Evolutionary conservation across 192 early-diverging fungal species (phyloP).

Genomic region (Entomortierella lignicola): DNA sequence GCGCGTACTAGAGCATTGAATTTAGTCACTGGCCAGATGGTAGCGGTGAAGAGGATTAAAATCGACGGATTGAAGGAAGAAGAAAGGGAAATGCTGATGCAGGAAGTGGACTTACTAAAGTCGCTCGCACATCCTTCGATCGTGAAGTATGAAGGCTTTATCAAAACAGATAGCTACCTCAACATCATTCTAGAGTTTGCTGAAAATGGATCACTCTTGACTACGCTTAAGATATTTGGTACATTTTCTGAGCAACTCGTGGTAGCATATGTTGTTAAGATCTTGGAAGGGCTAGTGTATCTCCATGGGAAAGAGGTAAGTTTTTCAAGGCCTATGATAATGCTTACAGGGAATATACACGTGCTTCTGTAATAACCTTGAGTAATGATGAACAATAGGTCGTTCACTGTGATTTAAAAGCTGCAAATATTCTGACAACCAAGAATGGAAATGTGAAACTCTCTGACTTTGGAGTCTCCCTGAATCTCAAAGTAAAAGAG

Average conservation of each 20-base stretch:
- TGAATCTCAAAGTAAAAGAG: constrained; percentile 79
- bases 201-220: constrained; percentile 93
- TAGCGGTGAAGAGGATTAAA: constrained; percentile 89
- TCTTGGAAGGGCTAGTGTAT: constrained; percentile 90
- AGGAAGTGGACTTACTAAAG: constrained; percentile 89
- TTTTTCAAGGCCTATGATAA: too few relatives aligned
- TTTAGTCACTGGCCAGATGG: constrained; percentile 82
- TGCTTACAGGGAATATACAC: background rate
- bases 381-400: constrained; percentile 51
- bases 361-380: background rate
- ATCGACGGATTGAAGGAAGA: constrained; percentile 73
- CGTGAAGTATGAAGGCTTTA: constrained; percentile 87
- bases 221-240: constrained; percentile 89
- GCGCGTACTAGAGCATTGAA: constrained; percentile 70
- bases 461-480: constrained; percentile 96
- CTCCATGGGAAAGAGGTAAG: constrained; percentile 85
- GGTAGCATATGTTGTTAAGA: constrained; percentile 86
- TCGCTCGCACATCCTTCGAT: constrained; percentile 87
- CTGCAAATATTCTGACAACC: constrained; percentile 96
- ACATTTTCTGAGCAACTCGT: constrained; percentile 91
- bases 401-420: constrained; percentile 97
- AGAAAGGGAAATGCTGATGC: constrained; percentile 83
- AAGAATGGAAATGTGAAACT: constrained; percentile 96
- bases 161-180: constrained; percentile 74
- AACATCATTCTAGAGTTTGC: constrained; percentile 91